phyloP scores from a whole-genome alignment of 441 rosid species.

The Erodium trifolium region DNA sequence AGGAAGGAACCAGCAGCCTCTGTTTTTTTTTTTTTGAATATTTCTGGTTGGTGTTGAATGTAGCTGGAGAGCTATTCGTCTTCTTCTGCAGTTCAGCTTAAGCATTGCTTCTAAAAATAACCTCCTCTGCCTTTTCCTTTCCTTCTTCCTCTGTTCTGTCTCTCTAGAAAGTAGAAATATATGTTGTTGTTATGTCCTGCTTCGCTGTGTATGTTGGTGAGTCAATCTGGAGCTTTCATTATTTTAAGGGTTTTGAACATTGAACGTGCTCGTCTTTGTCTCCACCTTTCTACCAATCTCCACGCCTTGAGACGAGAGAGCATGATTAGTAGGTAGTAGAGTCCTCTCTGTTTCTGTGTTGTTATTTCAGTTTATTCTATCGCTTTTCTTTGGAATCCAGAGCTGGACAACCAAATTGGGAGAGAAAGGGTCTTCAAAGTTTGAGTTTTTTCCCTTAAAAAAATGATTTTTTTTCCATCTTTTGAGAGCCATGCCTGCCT shows the following conservation, averaged over 20 bases:
- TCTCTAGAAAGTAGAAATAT: too few relatives aligned
- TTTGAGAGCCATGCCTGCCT: conserved; percentile 69
- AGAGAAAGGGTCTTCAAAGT: conserved; percentile 38
- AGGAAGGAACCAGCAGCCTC: too few relatives aligned
- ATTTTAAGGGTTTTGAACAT: conserved; percentile 23
- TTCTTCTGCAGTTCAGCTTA: too few relatives aligned
- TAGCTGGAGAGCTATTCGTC: too few relatives aligned
- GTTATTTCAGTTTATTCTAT: conserved; percentile 15
- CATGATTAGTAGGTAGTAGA: conserved; percentile 28
- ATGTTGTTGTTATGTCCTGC: conserved; percentile 12
- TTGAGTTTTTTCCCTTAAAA: conserved; percentile 24
- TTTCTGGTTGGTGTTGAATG: too few relatives aligned
- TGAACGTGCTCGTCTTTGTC: conserved; percentile 49
- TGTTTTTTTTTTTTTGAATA: too few relatives aligned
- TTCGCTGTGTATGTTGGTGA: conserved; percentile 28
- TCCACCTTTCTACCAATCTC: conserved; percentile 26
- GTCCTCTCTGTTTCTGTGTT: conserved; percentile 14
- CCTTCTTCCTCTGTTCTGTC: too few relatives aligned
- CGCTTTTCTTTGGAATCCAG: conserved; percentile 12
- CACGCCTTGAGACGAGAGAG: conserved; percentile 47
- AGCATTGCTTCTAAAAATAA: too few relatives aligned
- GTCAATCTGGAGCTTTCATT: conserved; percentile 25
- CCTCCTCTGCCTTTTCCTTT: too few relatives aligned
- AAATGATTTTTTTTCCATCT: conserved; percentile 42
- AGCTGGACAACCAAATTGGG: background rate